Evolutionary conservation across 1,139 yeast genomes (phyloP), one percentile per base, ranked within the genome.

Genomic region (Yamadazyma sp.): DNA sequence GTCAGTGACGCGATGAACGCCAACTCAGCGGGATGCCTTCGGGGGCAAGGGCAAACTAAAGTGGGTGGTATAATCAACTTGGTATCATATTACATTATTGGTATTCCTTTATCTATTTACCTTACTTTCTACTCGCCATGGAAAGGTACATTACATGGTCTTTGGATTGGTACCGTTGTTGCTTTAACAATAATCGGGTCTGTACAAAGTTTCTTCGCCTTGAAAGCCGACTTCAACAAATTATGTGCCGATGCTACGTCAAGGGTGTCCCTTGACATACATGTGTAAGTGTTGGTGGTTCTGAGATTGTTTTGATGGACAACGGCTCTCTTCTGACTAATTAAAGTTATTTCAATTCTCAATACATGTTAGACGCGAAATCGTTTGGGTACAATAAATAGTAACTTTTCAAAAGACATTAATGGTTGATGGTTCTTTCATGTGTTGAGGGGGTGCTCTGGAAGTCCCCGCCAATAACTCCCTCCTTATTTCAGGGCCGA

Each of bases 401-500:
- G 15, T 11, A 11, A 11, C n/a, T 18, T 15, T 17, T 36, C 54
- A 67, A 48, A 69, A 68, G 16, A 73, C 73, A 51, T 69, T 68
- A 25, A 60, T 58, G 75, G 70, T 69, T 10, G 56, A 51, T 6
- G 68, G 65, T 39, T 67, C 73, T 38, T 61, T 58, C 2, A 49
- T 33, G 10, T 27, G 16, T 12, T 53, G 53, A 11, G 53, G 52
- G 17, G 52, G 36, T 34, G 51, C 46, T 68, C 77, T 65, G 39
- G 76, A 69, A 34, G 59, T 69, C 41, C 98, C 98, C 22, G 96
- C 95, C 49, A 87, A 66, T 49, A 92, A 73, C 60, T 94, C 98
- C 55, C 98, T 81, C 65, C 98, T 79, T 42, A 92, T 88, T 60
- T 91, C 98, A 2, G 96, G 95, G 2, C 97, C 94, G 47, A 92